Evolutionary conservation across 768 basidiomycete genomes (phyloP).

Genomic region (Phanerodontia chrysosporium): DNA sequence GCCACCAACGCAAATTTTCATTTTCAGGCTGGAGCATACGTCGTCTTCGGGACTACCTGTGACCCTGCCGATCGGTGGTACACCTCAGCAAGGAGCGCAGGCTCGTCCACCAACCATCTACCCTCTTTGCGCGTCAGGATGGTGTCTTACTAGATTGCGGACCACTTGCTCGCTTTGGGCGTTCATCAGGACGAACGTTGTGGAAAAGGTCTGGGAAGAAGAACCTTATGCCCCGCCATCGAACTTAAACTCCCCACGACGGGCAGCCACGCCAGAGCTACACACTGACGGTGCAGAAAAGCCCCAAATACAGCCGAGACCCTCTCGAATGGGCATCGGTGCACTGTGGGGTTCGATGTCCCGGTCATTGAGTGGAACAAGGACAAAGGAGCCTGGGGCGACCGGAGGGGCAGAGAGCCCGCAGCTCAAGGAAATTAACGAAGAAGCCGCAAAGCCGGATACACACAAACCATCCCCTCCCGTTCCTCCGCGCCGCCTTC

Average conservation of each 20-base stretch:
- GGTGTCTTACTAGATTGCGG: slow-evolving; percentile 80
- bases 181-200: slow-evolving; percentile 74
- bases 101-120: slow-evolving; percentile 47
- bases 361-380: slow-evolving; percentile 21
- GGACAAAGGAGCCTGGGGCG: slow-evolving; percentile 9
- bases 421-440: slow-evolving; percentile 7
- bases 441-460: background rate
- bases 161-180: slow-evolving; percentile 90
- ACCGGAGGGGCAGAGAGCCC: background rate
- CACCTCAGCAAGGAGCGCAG: slow-evolving; percentile 1
- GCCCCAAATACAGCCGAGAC: background rate
- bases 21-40: slow-evolving; percentile 56
- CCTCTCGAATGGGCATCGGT: slow-evolving; percentile 23
- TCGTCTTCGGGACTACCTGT: slow-evolving; percentile 23
- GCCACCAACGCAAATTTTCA: slow-evolving; percentile 47
- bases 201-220: slow-evolving; percentile 90
- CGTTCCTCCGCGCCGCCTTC: slow-evolving; percentile 14
- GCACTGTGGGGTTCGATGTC: slow-evolving; percentile 27
- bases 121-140: slow-evolving; percentile 79
- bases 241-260: background rate
- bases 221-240: slow-evolving; percentile 39
- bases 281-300: background rate
- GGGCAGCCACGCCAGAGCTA: background rate
- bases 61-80: slow-evolving; percentile 16
- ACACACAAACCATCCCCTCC: background rate